These are phyloP conservation scores for Trichosporon faecale DNA, from an alignment of 1,284 basidiomycete genomes.

Conservation along the genomic window DNA sequence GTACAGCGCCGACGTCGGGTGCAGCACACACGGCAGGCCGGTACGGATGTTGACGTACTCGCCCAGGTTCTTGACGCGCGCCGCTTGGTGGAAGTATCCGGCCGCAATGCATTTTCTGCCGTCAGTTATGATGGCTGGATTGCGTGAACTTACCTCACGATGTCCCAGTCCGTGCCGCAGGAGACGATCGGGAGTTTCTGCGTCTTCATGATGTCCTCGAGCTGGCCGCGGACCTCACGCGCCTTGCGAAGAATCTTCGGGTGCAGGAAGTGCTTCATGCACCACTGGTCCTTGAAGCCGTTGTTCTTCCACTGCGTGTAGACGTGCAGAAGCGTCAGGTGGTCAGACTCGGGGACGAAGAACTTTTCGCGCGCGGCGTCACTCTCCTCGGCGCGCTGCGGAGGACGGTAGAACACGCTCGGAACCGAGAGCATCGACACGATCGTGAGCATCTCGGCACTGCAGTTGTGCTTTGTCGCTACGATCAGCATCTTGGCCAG, in stretches of 20 bases:
- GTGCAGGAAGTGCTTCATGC: slow-evolving; percentile 89
- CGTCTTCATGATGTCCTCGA: slow-evolving; percentile 98
- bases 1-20: slow-evolving; percentile 94
- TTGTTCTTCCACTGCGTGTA: slow-evolving; percentile 98
- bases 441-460: slow-evolving; percentile 93
- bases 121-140: slow-evolving; percentile 28
- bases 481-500: slow-evolving; percentile 98
- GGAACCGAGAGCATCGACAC: slow-evolving; percentile 99
- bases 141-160: slow-evolving; percentile 63
- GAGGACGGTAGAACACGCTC: slow-evolving; percentile 92
- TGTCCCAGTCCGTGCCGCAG: slow-evolving; percentile 91
- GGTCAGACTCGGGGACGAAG: slow-evolving; percentile 96
- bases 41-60: slow-evolving; percentile 97
- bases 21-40: slow-evolving; percentile 66
- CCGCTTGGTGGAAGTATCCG: slow-evolving; percentile 99
- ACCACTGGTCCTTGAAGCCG: slow-evolving; percentile 89
- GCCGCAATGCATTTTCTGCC: slow-evolving; percentile 91
- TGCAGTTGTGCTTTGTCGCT: slow-evolving; percentile 89
- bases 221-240: slow-evolving; percentile 89
- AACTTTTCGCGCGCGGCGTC: slow-evolving; percentile 98
- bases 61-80: slow-evolving; percentile 95
- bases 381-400: slow-evolving; percentile 90
- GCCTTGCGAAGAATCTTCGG: slow-evolving; percentile 93
- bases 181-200: slow-evolving; percentile 91
- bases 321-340: slow-evolving; percentile 91